These are phyloP conservation scores for Elsinoe fawcettii DNA, from an alignment of 2,329 filamentous ascomycete species.

Conservation along the genomic window DNA sequence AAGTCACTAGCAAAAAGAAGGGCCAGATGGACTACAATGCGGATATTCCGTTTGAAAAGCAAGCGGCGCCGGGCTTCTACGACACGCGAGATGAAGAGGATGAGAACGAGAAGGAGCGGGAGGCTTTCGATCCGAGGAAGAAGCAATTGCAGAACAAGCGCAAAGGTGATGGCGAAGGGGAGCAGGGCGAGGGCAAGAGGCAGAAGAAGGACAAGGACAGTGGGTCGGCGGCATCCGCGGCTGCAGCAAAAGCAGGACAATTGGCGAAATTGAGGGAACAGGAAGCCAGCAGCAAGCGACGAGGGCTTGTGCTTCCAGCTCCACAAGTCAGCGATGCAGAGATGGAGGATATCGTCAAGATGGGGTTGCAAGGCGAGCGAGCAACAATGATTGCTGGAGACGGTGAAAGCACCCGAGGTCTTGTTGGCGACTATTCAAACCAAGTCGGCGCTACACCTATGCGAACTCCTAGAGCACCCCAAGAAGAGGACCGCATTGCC, in stretches of 20 bases:
- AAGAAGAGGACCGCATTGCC: conserved; percentile 89
- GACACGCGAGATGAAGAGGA: conserved; percentile 78
- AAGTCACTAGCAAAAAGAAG: conserved; percentile 81
- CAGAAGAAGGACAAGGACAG: conserved; percentile 81
- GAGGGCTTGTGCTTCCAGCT: conserved; percentile 70
- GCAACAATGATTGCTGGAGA: conserved; percentile 71
- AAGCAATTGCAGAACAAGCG: conserved; percentile 86
- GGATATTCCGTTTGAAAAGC: conserved; percentile 95
- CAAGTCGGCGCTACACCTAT: conserved; percentile 80
- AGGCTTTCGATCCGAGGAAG: conserved; percentile 85
- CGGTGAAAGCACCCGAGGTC: conserved; percentile 73
- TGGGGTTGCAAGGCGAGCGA: conserved; percentile 87
- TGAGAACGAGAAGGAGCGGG: conserved; percentile 74
- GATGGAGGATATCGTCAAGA: conserved; percentile 96
- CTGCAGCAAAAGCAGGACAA: conserved; percentile 86
- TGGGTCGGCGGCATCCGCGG: conserved; percentile 70
- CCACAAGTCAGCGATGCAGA: conserved; percentile 91
- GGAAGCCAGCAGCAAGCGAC: conserved; percentile 90
- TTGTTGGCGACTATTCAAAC: conserved; percentile 79
- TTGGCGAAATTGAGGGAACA: conserved; percentile 92
- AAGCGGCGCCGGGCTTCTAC: conserved; percentile 80
- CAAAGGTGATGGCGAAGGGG: conserved; percentile 84
- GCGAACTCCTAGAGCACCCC: conserved; percentile 80
- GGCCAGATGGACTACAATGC: conserved; percentile 99
- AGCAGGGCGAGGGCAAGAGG: conserved; percentile 67